These are phyloP conservation scores for Lagenidium sp. DNA, from an alignment of 352 stramenopile species.

Conservation along the genomic window DNA sequence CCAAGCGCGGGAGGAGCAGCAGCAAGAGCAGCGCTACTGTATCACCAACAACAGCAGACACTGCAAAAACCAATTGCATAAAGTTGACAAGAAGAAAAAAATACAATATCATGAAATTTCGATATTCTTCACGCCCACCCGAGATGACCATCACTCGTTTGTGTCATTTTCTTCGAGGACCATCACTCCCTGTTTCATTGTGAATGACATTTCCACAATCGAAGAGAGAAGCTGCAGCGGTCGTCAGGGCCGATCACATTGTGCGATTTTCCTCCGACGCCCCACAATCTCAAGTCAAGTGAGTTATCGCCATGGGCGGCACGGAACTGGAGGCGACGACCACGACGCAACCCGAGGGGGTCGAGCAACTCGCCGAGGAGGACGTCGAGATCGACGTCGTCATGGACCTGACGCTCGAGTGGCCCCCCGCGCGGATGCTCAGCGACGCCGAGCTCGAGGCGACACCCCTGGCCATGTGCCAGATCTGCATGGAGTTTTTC, in stretches of 20 bases:
- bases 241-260: constrained; percentile 1
- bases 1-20: too few relatives aligned
- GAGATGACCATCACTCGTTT: too few relatives aligned
- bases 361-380: not conserved
- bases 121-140: too few relatives aligned
- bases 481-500: constrained; percentile 54
- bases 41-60: too few relatives aligned
- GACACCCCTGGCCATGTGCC: constrained; percentile 34
- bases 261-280: not conserved
- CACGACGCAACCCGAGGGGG: constrained; percentile 1
- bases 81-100: too few relatives aligned
- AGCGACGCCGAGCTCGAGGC: too few relatives aligned
- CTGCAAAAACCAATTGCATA: too few relatives aligned
- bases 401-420: constrained; percentile 8
- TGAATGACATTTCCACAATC: constrained; percentile 14
- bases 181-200: constrained; percentile 9
- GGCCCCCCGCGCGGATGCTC: not conserved
- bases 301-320: constrained; percentile 1
- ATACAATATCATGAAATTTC: too few relatives aligned
- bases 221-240: constrained; percentile 3
- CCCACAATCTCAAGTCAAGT: not conserved
- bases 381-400: constrained; percentile 5
- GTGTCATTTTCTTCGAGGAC: constrained; percentile 19
- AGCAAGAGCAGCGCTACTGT: too few relatives aligned
- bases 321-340: constrained; percentile 4